phyloP scores from a whole-genome alignment of 2,329 filamentous ascomycete genomes.

The Exophiala alcalophila region DNA sequence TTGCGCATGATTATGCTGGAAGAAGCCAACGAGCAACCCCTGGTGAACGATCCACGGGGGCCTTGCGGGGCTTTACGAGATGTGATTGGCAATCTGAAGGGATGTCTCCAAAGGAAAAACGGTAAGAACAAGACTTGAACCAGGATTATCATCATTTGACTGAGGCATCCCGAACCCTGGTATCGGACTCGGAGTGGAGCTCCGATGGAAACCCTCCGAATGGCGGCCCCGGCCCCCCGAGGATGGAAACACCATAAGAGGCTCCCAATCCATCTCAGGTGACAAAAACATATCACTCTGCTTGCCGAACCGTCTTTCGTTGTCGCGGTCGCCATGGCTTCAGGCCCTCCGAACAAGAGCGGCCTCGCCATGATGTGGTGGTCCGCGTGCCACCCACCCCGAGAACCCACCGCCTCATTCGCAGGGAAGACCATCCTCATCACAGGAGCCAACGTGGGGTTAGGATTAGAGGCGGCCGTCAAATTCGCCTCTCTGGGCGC shows the following conservation, averaged over 20 bases:
- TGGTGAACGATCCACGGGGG: slow-evolving; percentile 8
- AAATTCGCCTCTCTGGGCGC: slow-evolving; percentile 42
- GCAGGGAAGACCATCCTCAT: slow-evolving; percentile 32
- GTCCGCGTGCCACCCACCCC: slow-evolving; percentile 18
- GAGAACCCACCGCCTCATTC: slow-evolving; percentile 15
- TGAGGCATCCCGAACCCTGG: no score
- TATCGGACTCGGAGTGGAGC: no score
- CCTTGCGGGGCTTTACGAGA: slow-evolving; percentile 4
- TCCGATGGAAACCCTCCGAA: no score
- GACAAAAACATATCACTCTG: no score
- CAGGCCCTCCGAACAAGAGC: background rate
- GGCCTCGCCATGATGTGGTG: slow-evolving; percentile 18
- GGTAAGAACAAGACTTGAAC: background rate
- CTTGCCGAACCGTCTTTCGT: no score
- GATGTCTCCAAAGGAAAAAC: background rate
- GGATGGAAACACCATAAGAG: no score
- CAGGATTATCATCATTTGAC: no score
- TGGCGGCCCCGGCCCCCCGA: no score
- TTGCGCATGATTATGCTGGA: slow-evolving; percentile 9
- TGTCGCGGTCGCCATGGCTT: background rate
- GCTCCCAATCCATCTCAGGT: no score
- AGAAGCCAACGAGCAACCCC: slow-evolving; percentile 11
- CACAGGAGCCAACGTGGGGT: slow-evolving; percentile 48
- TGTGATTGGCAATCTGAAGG: slow-evolving; percentile 5
- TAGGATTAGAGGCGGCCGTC: slow-evolving; percentile 46